Evolutionary conservation across 495 filamentous ascomycete genomes (phyloP).

Genomic region (Stereocaulon alpinum): DNA sequence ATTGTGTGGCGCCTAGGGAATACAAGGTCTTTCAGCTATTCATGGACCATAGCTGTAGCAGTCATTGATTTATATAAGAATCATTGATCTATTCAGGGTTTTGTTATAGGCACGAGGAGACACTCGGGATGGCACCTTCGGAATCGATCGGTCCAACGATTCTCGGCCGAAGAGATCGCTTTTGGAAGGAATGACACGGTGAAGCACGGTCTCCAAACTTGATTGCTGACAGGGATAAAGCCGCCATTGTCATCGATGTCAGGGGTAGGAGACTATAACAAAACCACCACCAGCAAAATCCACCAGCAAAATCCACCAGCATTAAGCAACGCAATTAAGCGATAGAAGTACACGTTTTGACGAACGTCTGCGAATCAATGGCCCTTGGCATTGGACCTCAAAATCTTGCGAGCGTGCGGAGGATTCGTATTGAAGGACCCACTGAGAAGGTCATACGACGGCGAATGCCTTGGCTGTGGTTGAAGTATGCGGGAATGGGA

Average conservation of each 20-base stretch:
- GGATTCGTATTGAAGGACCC: neutral
- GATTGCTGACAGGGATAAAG: neutral
- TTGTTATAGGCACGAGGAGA: neutral
- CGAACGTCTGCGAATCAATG: neutral
- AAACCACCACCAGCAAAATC: neutral
- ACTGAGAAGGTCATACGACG: conserved; percentile 6
- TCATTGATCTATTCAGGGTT: neutral
- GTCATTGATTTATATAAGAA: neutral
- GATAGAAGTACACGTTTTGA: neutral
- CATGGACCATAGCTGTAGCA: neutral
- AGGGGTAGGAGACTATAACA: neutral
- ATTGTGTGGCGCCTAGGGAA: conserved; percentile 14
- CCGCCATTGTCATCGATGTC: neutral
- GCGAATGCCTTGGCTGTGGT: conserved; percentile 5
- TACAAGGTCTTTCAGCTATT: conserved; percentile 7
- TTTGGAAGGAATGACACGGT: neutral
- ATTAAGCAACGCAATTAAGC: neutral
- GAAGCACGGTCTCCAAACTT: neutral
- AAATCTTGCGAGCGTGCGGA: neutral
- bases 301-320: no score
- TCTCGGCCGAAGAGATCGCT: neutral
- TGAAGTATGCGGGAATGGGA: conserved; percentile 3
- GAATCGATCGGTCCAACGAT: neutral
- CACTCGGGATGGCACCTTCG: neutral
- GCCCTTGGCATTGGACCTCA: neutral